Evolutionary conservation across 2,329 filamentous ascomycete species (phyloP), one percentile per base, ranked within the genome.

Genomic region (Paecilomyces fulvus): DNA sequence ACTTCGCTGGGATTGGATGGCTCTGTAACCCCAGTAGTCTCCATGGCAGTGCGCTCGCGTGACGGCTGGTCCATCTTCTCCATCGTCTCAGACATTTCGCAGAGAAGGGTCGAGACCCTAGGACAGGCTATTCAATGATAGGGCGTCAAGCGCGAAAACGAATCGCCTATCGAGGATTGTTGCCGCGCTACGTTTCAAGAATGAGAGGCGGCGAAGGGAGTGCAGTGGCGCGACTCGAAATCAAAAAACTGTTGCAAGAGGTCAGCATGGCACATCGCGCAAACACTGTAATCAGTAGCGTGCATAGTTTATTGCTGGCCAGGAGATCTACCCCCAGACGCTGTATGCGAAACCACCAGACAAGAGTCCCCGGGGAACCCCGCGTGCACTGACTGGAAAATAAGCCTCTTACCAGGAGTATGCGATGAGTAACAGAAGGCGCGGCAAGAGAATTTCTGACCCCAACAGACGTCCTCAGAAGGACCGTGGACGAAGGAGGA

Each of bases 1-100:
- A 63, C 59, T 37, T 65, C 66, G 17, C 68, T 66, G 7, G 58
- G 63, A 57, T 70, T 70, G 12, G 68, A 70, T 48, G 67, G 56
- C n/a, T 67, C 66, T 54, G 65, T 67, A 55, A 70, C 52, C 23
- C 65, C 66, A 50, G 63, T 62, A 33, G 52, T 58, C 11, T 64
- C 37, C 37, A 20, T 43, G 37, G 37, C 37, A 43, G 37, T 17
- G 37, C 37, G 37, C 37, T 17, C 37, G 37, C 37, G 37, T 43
- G 37, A 43, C 37, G 4, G 6, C 17, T 43, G 37, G 17, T 43
- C 37, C n/a, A n/a, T 43, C 8, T 12, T 43, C 37, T 43, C 37
- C 37, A 43, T 43, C n/a, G 37, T 43, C 14, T 43, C 37, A 9
- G 37, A 17, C 37, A 43, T 43, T 43, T 43, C n/a, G 14, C 14